phyloP scores from a whole-genome alignment of 805 yeast genomes.

The Maudiozyma serrabonitensis region DNA sequence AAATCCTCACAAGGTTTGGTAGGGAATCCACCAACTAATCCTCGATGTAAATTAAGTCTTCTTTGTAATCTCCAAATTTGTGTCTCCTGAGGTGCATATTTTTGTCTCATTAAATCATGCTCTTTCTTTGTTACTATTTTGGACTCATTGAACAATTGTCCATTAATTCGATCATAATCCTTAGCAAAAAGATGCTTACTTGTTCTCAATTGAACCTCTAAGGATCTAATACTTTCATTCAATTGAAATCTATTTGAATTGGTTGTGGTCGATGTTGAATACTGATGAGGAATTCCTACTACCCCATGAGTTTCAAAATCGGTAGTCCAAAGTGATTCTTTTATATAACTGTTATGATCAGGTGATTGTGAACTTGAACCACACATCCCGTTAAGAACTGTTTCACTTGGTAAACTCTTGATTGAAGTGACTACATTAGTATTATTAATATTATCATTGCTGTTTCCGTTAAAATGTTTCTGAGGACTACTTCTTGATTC shows the following conservation, averaged over 20 bases:
- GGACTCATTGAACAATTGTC: not conserved
- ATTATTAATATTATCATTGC: not conserved
- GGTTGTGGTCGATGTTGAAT: not conserved
- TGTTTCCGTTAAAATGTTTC: no score
- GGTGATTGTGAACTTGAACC: not conserved
- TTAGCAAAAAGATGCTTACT: not conserved
- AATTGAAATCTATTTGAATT: not conserved
- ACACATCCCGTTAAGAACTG: not conserved
- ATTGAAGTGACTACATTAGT: no score
- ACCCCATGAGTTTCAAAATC: constrained; percentile 3
- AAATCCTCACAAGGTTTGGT: constrained; percentile 16
- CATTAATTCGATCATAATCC: constrained; percentile 4
- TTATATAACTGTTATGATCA: not conserved
- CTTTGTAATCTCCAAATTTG: constrained; percentile 22
- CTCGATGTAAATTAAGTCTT: constrained; percentile 7
- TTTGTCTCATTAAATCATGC: constrained; percentile 6
- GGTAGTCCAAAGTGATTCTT: not conserved
- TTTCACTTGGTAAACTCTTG: not conserved
- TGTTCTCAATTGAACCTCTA: constrained; percentile 1
- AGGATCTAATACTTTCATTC: not conserved
- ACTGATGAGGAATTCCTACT: constrained; percentile 11
- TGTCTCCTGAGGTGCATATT: constrained; percentile 10
- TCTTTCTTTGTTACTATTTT: constrained; percentile 1
- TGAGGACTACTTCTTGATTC: no score
- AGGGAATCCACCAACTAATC: constrained; percentile 7